Conservation (phyloP, 202 grass and related monocot species). For the Zoysia matrella region DNA sequence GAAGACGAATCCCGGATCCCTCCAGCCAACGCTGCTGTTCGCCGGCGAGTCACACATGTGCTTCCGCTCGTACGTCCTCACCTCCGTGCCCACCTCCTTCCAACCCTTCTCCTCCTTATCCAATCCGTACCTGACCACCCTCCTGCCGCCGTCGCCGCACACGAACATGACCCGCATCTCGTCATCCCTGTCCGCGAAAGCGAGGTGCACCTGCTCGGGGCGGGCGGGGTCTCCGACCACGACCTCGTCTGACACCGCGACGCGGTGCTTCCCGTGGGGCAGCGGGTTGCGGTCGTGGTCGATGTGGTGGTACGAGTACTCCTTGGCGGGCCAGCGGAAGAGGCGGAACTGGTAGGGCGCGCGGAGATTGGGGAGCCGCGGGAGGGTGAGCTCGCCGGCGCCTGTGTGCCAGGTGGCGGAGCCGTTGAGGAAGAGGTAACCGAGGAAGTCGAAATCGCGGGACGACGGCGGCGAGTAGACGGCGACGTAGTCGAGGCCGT, state of each 20-base stretch:
- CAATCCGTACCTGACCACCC: conserved; percentile 68
- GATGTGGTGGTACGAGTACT: conserved; percentile 67
- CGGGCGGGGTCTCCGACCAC: conserved; percentile 37
- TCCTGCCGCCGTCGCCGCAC: conserved; percentile 63
- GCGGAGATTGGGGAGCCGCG: conserved; percentile 71
- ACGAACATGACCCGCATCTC: conserved; percentile 95
- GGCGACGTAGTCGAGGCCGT: too few species aligned
- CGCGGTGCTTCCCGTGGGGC: conserved; percentile 64
- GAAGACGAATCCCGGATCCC: conserved; percentile 95
- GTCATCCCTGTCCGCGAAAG: conserved; percentile 71
- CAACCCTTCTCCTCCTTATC: conserved; percentile 33
- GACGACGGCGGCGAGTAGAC: too few species aligned
- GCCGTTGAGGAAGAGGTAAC: conserved; percentile 70
- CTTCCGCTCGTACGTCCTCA: conserved; percentile 78
- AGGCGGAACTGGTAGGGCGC: conserved; percentile 79
- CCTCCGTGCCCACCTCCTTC: conserved; percentile 57
- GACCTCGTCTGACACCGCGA: conserved; percentile 63
- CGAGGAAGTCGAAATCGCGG: too few species aligned
- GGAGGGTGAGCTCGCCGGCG: conserved; percentile 60
- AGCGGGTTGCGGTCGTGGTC: conserved; percentile 85
- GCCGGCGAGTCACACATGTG: conserved; percentile 86
- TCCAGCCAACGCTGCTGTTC: conserved; percentile 77
- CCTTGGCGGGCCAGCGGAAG: conserved; percentile 79
- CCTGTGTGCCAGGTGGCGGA: conserved; percentile 65
- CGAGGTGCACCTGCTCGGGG: conserved; percentile 80